Evolutionary conservation across 306 rosid species (phyloP), one percentile per base, ranked within the genome.

Genomic region (Cicer bijugum): DNA sequence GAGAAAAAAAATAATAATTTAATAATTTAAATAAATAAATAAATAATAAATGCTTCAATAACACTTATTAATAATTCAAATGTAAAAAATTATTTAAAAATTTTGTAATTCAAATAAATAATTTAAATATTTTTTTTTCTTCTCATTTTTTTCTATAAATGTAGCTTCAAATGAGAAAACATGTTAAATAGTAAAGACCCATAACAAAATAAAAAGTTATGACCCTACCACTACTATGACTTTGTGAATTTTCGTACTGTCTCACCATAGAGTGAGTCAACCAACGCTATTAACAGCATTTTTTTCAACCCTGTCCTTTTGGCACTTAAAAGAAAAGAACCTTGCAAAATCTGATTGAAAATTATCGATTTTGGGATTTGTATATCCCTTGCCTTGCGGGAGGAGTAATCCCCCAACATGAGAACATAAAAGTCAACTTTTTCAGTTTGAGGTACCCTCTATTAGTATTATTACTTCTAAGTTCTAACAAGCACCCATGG

Each of bases 401-500:
- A 51, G 39, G 23, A 53, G 56, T 14, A 47, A 47, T 42, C 67
- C 46, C 65, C 67, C 75, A 45, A 52, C 80, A 80, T 39, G 55
- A 37, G 17, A 77, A 78, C 81, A 67, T 69, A 66, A 80, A 56
- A 68, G 52, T 69, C 78, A 73, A 11, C 76, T 67, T 68, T 81
- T 81, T 71, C 44, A 28, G 69, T 46, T 55, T 55, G 71, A 57
- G 81, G 76, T 66, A 60, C 61, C 47, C 70, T 60, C 62, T 9
- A 14, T 39, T 37, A 57, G 63, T 57, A 10, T 12, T 60, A 60
- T 60, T 14, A 60, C 6, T 37, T n/a, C 46, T 61, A 33, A 60
- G 3, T 37, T n/a, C 46, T 61, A 33, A 37, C 67, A 37, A 12
- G 23, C 12, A 61, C 19, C n/a, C 19, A 45, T 61, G 46, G 37